Base-by-base conservation (phyloP, 140 eudicot genomes). In the Bidens hawaiensis region DNA sequence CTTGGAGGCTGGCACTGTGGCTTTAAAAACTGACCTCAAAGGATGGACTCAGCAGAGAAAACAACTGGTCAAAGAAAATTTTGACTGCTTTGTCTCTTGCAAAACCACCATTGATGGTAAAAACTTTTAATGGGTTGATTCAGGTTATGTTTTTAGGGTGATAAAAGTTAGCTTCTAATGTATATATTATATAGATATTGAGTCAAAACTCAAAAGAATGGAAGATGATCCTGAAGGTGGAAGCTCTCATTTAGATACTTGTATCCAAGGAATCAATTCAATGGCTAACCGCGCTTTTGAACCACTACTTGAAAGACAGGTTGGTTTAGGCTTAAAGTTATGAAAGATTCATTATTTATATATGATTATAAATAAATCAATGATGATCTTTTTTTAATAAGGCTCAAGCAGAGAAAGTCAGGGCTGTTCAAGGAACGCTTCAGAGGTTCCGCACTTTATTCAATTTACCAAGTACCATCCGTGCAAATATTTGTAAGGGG, bases 141-240 rank as follows among this genome's bases (percentile, higher is more conserved):
- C n/a, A n/a, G n/a, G n/a, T n/a, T n/a, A n/a, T n/a, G n/a, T n/a
- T n/a, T n/a, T n/a, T n/a, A n/a, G n/a, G n/a, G n/a, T n/a, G n/a
- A n/a, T n/a, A n/a, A n/a, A n/a, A n/a, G n/a, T n/a, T n/a, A n/a
- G n/a, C n/a, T n/a, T n/a, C n/a, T 24, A 27, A 51, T 3, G 31
- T 67, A 33, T 61, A 46, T 6, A 45, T 62, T 16, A 60, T 55
- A 65, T 78, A 90, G 97, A 90, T 70, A 90, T 90, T 7, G 83
- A 90, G 73, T 83, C 97, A 5, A 90, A 90, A 85, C 69, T 90
- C 69, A 83, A 78, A 64, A 67, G 95, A 54, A 86, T 81, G 43
- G 97, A 90, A 71, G 97, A 90, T 4, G 97, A 90, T 60, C 95
- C 97, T 42, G 97, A 90, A 76, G 97, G 97, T 64, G 97, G 97